A percentile compares a stretch with the other conserved stretches of the same genome.
Evolutionary conservation across 805 yeast species (phyloP).

Genomic region (Candida insectorum): DNA sequence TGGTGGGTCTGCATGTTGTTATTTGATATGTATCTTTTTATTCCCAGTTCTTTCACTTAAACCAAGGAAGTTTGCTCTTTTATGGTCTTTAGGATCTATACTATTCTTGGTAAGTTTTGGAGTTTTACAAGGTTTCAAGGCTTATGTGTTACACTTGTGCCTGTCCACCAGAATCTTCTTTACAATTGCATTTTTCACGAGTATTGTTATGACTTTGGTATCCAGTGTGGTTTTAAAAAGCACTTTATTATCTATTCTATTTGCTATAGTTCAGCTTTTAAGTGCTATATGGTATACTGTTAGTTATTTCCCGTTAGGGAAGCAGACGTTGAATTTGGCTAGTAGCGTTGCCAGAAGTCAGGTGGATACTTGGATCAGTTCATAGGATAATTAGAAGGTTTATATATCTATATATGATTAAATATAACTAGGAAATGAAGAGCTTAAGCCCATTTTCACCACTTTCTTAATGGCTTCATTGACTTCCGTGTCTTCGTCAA

Average conservation of each 20-base stretch:
- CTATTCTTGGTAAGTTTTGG: conserved; percentile 46
- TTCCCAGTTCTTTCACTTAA: conserved; percentile 41
- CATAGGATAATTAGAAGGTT: conserved; percentile 11
- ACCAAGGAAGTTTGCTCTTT: conserved; percentile 44
- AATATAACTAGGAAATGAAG: conserved; percentile 31
- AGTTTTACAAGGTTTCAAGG: conserved; percentile 39
- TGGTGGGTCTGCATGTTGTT: conserved; percentile 40
- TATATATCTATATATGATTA: neutral
- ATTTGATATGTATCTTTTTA: conserved; percentile 39
- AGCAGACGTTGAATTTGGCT: conserved; percentile 40
- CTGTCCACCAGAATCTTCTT: conserved; percentile 40
- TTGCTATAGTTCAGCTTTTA: conserved; percentile 38
- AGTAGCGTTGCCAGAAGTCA: conserved; percentile 42
- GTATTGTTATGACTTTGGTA: conserved; percentile 39
- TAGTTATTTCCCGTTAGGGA: conserved; percentile 47
- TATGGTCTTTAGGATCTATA: conserved; percentile 46
- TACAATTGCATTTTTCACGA: conserved; percentile 34
- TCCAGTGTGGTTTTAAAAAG: conserved; percentile 34
- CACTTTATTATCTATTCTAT: conserved; percentile 35
- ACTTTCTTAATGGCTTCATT: conserved; percentile 46
- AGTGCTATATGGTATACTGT: conserved; percentile 45
- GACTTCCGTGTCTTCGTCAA: conserved; percentile 33
- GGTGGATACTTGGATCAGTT: conserved; percentile 41
- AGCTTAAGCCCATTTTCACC: conserved; percentile 31
- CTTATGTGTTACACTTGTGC: conserved; percentile 39